Evolutionary conservation across 2,329 filamentous ascomycete species (phyloP), one percentile per base, ranked within the genome.

Genomic region (Bimuria novae-zelandiae): DNA sequence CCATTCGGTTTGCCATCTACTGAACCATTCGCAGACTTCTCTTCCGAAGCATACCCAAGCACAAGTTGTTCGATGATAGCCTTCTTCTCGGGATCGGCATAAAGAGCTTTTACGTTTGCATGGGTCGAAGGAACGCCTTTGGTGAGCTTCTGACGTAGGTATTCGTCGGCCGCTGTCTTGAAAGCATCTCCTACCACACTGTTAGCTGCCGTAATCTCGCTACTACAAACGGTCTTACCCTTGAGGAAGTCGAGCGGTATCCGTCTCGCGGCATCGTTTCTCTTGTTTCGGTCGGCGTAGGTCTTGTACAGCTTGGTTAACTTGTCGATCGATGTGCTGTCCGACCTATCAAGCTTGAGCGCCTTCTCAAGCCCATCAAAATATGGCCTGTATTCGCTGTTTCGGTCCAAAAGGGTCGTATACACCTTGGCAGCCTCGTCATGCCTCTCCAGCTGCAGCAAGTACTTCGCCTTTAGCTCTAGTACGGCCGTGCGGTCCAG

Each of bases 81-180:
- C 70, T 88, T 89, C 79, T 99, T 99, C 62, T 77, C 82, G 0
- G 82, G 62, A 71, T 96, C 87, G 12, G 81, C 81, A 77, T 97
- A 99, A 19, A 99, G 82, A 61, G 95, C 87, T 79, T 99, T 99
- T 55, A 99, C 82, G 74, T 97, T 99, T 30, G 92, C 92, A 75
- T 99, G 99, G 3, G 93, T 92, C 2, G 94, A 99, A 1, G 94
- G 93, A 3, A 97, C 89, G 10, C 93, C 94, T 76, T 93, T 96
- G 74, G 89, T 86, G 51, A 99, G 81, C 89, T 95, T 95, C 25
- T 88, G 82, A 45, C 87, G 83, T 55, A 99, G 75, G 71, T 99
- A 99, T 19, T 79, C 76, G 70, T 92, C 87, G 7, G 89, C 92
- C 21, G 90, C 87, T 63, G 85, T 76, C 68, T 83, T 84, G 77